Percentiles rank a stretch among this genome's conserved stretches.
Conservation (phyloP, 768 basidiomycete species). For the Dentipellis sp. region DNA sequence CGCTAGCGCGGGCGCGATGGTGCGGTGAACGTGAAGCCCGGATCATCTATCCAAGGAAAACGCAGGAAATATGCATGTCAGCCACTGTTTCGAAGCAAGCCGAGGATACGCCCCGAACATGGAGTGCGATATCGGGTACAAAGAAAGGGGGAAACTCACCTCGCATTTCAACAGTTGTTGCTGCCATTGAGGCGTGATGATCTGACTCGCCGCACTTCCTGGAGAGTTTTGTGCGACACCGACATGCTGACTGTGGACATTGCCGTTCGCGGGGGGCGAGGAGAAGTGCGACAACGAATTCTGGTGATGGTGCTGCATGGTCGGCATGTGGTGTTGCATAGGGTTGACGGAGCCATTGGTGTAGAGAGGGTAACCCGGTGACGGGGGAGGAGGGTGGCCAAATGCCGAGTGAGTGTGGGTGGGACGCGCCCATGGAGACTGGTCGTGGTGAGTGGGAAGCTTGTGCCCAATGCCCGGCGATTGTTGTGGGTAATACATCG, state of each 20-base stretch:
- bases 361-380: slow-evolving; percentile 71
- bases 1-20: slow-evolving; percentile 91
- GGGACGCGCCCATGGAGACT: slow-evolving; percentile 59
- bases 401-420: slow-evolving; percentile 34
- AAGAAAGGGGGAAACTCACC: slow-evolving; percentile 38
- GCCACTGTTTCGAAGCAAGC: not conserved
- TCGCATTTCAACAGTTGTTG: slow-evolving; percentile 90
- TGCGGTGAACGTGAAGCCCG: slow-evolving; percentile 83
- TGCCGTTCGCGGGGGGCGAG: slow-evolving; percentile 52
- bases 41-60: slow-evolving; percentile 46
- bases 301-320: slow-evolving; percentile 75
- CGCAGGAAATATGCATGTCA: not conserved
- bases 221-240: slow-evolving; percentile 14
- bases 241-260: slow-evolving; percentile 12
- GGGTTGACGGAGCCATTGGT: slow-evolving; percentile 42
- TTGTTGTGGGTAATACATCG: slow-evolving; percentile 81
- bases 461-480: slow-evolving; percentile 77
- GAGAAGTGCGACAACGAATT: slow-evolving; percentile 72
- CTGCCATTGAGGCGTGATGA: slow-evolving; percentile 83
- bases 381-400: slow-evolving; percentile 48
- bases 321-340: slow-evolving; percentile 31
- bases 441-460: slow-evolving; percentile 66
- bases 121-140: not conserved
- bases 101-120: slow-evolving; percentile 12
- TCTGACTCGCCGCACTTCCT: slow-evolving; percentile 35